A percentile compares a stretch with the other conserved stretches of the same genome.
Evolutionary conservation across 768 basidiomycete genomes (phyloP).

Genomic region (Amanita phalloides): DNA sequence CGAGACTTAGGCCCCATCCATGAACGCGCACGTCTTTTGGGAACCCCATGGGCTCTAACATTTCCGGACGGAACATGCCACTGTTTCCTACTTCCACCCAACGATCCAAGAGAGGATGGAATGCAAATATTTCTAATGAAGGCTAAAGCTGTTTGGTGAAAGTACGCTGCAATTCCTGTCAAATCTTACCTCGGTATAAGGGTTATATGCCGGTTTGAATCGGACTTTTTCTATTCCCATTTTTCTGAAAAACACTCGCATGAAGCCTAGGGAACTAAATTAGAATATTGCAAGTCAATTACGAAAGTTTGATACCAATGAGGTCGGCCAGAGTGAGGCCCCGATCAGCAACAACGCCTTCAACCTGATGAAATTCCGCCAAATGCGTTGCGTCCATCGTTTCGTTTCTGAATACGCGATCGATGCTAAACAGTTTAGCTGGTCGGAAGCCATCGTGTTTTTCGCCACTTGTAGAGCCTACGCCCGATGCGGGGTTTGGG

Average conservation of each 20-base stretch:
- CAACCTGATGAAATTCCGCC: constrained; percentile 99
- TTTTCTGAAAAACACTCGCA: constrained; percentile 96
- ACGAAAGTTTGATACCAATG: constrained; percentile 50
- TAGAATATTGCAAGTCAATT: neutral
- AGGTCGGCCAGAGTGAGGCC: constrained; percentile 88
- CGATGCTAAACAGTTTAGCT: constrained; percentile 93
- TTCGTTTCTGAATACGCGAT: constrained; percentile 97
- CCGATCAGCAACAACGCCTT: constrained; percentile 95
- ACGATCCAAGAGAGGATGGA: constrained; percentile 85
- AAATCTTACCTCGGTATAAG: constrained; percentile 77
- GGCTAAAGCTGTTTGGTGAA: constrained; percentile 37
- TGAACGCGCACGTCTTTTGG: constrained; percentile 94
- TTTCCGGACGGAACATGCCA: constrained; percentile 99
- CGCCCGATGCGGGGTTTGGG: constrained; percentile 21
- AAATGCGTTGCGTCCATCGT: constrained; percentile 97
- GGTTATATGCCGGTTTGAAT: constrained; percentile 99
- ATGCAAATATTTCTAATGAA: constrained; percentile 96
- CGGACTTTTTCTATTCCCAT: constrained; percentile 92
- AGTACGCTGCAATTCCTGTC: neutral
- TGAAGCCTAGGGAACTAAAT: constrained; percentile 57
- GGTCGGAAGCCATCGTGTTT: constrained; percentile 74
- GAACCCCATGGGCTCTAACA: constrained; percentile 98
- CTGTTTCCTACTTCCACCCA: constrained; percentile 99
- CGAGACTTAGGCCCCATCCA: constrained; percentile 92
- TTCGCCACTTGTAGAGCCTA: constrained; percentile 23